Conservation (phyloP, 2,329 filamentous ascomycete species). For the Colletotrichum higginsianum region DNA sequence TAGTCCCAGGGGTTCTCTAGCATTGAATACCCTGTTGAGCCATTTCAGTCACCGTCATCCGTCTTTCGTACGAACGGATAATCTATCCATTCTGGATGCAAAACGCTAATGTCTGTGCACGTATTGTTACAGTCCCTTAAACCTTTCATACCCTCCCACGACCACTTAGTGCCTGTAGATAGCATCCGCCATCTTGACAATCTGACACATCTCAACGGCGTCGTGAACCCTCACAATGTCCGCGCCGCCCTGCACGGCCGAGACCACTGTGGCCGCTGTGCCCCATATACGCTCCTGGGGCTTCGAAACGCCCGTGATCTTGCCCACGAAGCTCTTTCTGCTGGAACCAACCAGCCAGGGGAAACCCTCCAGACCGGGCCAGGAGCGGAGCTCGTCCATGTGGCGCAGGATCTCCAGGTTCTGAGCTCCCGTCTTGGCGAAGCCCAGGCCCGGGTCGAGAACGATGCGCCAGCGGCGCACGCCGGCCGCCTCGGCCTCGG, state of each 20-base stretch:
- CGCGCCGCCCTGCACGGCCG: conserved; percentile 87
- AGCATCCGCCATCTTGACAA: conserved; percentile 91
- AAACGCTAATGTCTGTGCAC: background rate
- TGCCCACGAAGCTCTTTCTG: conserved; percentile 90
- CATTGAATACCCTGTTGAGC: too few species aligned
- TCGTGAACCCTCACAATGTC: conserved; percentile 96
- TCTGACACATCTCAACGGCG: conserved; percentile 86
- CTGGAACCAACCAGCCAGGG: conserved; percentile 94
- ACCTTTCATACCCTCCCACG: background rate
- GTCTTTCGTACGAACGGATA: conserved; percentile 9
- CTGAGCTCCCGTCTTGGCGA: conserved; percentile 86
- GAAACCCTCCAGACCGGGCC: conserved; percentile 76
- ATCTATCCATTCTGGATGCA: background rate
- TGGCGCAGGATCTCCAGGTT: conserved; percentile 85
- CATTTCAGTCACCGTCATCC: conserved; percentile 9
- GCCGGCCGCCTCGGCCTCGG: conserved; percentile 83
- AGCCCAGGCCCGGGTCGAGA: conserved; percentile 93
- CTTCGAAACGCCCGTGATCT: conserved; percentile 81
- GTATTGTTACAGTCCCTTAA: background rate
- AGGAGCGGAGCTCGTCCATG: conserved; percentile 74
- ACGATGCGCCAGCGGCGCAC: conserved; percentile 94
- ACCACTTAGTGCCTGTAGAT: conserved; percentile 75
- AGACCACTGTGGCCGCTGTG: conserved; percentile 89
- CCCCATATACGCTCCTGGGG: conserved; percentile 83
- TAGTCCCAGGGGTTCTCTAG: too few species aligned